Evolutionary conservation across 441 rosid genomes (phyloP), one percentile per base, ranked within the genome.

Genomic region (Daphne laureola): DNA sequence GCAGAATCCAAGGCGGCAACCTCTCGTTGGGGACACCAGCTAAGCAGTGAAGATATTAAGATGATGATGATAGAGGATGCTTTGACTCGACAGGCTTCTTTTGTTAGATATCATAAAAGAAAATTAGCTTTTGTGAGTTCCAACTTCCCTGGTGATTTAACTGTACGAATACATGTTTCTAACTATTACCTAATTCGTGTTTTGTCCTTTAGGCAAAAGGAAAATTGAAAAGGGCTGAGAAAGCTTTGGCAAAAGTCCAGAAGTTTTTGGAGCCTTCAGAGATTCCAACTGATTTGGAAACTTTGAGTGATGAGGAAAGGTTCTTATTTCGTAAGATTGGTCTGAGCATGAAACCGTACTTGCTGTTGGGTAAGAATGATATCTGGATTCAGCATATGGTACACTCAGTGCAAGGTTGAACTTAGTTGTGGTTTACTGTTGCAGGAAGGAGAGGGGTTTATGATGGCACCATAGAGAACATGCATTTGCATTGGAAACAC

Each of bases 401-500:
- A 21, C 64, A 46, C 8, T 46, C n/a, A 51, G 35, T 42, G 53
- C 36, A 65, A 35, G 12, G 51, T 15, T 50, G 26, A 51, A 61
- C 48, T 15, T 53, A 9, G 27, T 12, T 40, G 12, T 57, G 51
- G 2, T 13, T 58, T 64, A 58, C 50, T 70, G 35, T 67, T 55
- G 45, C 72, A 90, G 95, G 97, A 48, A 77, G 83, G 74, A 63
- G 96, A 60, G 96, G 76, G 43, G 79, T 90, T 60, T 90, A 73
- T 59, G 84, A 71, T 65, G 97, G 95, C 66, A 87, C 91, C 27
- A 68, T 87, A 63, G 89, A 90, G 64, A 90, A 90, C 72, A 87
- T 90, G 84, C 91, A 90, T 70, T 73, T 90, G 56, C 96, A 90
- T 51, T 90, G 97, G 97, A 90, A 90, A 73, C 76, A 76, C 62